phyloP scores from a whole-genome alignment of 148 eudicot species.

The Chenopodium berlandieri region DNA sequence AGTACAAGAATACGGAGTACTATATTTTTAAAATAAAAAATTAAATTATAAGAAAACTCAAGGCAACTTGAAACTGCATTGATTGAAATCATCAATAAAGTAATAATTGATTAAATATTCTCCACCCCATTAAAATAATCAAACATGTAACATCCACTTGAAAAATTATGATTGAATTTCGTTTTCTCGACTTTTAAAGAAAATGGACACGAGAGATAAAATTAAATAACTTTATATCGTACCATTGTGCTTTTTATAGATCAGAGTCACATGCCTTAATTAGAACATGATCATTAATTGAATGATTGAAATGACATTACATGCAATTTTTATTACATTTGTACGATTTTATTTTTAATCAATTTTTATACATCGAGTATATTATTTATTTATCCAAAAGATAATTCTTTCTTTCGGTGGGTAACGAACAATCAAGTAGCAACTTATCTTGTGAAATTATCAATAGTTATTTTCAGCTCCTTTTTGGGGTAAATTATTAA shows the following conservation, averaged over 20 bases:
- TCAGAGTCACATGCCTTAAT: slow-evolving; percentile 30
- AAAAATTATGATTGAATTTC: neutral
- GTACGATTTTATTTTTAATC: neutral
- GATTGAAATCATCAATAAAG: neutral
- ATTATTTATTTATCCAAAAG: neutral
- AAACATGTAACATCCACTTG: neutral
- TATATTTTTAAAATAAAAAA: too few relatives aligned
- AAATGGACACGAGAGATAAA: neutral
- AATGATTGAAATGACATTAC: slow-evolving; percentile 19
- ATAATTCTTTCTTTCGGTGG: slow-evolving; percentile 6
- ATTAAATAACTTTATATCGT: neutral
- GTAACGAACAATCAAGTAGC: neutral
- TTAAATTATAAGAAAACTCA: too few relatives aligned
- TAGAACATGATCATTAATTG: slow-evolving; percentile 26
- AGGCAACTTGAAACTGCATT: neutral
- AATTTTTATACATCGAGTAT: too few relatives aligned
- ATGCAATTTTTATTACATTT: slow-evolving; percentile 8
- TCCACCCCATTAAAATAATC: neutral
- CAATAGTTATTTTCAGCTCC: neutral
- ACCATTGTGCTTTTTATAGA: slow-evolving; percentile 19
- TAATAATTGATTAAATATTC: neutral
- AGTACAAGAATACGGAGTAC: too few relatives aligned
- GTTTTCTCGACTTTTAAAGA: neutral
- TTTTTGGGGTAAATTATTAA: neutral
- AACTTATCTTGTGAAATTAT: neutral